phyloP scores from a whole-genome alignment of 2,329 filamentous ascomycete species.

The Fusarium nelsonii region DNA sequence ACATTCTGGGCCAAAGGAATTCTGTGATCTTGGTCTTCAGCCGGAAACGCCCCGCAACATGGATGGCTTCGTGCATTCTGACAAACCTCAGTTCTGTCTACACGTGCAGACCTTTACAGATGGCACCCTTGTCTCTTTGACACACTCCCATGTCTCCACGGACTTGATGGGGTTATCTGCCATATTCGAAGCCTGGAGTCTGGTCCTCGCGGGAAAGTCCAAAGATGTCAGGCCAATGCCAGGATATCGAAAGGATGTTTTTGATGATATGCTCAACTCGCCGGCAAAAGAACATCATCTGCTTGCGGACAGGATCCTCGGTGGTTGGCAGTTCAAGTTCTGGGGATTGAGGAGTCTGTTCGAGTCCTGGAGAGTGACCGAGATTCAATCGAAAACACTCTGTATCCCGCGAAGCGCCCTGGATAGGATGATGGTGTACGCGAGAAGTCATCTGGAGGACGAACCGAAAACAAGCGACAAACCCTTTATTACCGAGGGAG shows the following conservation, averaged over 20 bases:
- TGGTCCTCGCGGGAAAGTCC: conserved; percentile 7
- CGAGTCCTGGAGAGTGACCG: conserved; percentile 18
- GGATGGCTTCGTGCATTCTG: conserved; percentile 12
- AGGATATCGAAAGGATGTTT: conserved; percentile 16
- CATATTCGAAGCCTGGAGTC: conserved; percentile 24
- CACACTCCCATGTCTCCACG: conserved; percentile 14
- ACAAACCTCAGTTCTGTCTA: conserved; percentile 24
- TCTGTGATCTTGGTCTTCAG: conserved; percentile 16
- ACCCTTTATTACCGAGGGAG: conserved; percentile 12
- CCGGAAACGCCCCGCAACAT: conserved; percentile 17
- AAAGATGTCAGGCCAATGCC: conserved; percentile 4
- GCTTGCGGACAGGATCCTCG: conserved; percentile 14
- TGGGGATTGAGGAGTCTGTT: conserved; percentile 16
- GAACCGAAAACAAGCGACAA: fast-evolving
- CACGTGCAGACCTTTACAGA: conserved; percentile 27
- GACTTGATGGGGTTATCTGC: conserved; percentile 25
- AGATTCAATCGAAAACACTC: conserved; percentile 13
- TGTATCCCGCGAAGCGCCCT: conserved; percentile 8
- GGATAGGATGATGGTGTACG: conserved; percentile 3
- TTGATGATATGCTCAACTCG: background rate
- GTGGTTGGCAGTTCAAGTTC: conserved; percentile 15
- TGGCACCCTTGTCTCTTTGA: conserved; percentile 26
- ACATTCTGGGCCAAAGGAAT: conserved; percentile 16
- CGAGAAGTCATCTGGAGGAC: background rate
- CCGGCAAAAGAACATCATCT: background rate